Evolutionary conservation across 495 filamentous ascomycete genomes (phyloP).

Genomic region (Hypoxylon intermedium): DNA sequence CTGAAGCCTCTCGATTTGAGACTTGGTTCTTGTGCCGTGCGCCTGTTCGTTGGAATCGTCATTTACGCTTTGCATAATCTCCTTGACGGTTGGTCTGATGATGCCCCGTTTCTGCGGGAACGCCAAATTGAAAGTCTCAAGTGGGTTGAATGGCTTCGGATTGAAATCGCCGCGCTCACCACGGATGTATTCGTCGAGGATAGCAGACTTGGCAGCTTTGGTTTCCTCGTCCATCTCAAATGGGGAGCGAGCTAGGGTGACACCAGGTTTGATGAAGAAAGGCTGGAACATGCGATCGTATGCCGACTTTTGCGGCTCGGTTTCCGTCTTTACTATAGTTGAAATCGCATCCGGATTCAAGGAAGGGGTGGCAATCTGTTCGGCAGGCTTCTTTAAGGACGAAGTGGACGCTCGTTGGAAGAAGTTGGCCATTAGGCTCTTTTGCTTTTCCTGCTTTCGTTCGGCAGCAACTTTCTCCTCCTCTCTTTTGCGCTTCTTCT

Average conservation of each 20-base stretch:
- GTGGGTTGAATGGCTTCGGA: slow-evolving; percentile 56
- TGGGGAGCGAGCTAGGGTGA: slow-evolving; percentile 61
- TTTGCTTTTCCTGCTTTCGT: slow-evolving; percentile 69
- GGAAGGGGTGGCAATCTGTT: slow-evolving; percentile 41
- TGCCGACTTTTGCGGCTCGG: slow-evolving; percentile 53
- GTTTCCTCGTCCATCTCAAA: slow-evolving; percentile 64
- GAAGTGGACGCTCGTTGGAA: slow-evolving; percentile 43
- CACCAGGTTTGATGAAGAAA: slow-evolving; percentile 76
- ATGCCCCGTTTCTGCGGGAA: slow-evolving; percentile 59
- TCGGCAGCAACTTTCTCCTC: slow-evolving; percentile 38
- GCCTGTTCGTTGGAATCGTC: slow-evolving; percentile 36
- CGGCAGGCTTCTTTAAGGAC: slow-evolving; percentile 35
- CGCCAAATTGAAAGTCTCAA: slow-evolving; percentile 67
- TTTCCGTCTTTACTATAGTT: slow-evolving; percentile 26
- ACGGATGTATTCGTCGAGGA: slow-evolving; percentile 54
- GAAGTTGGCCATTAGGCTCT: slow-evolving; percentile 62
- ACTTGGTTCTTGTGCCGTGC: slow-evolving; percentile 43
- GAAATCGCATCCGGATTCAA: slow-evolving; percentile 18
- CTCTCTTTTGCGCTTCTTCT: slow-evolving; percentile 45
- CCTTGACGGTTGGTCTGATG: slow-evolving; percentile 61
- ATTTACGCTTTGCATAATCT: slow-evolving; percentile 64
- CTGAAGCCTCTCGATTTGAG: slow-evolving; percentile 54
- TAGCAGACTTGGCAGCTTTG: slow-evolving; percentile 57
- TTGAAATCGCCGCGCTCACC: slow-evolving; percentile 43
- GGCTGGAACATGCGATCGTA: slow-evolving; percentile 78